phyloP scores from a whole-genome alignment of 2,329 filamentous ascomycete species.

The Pyrenophora tritici-repentis region DNA sequence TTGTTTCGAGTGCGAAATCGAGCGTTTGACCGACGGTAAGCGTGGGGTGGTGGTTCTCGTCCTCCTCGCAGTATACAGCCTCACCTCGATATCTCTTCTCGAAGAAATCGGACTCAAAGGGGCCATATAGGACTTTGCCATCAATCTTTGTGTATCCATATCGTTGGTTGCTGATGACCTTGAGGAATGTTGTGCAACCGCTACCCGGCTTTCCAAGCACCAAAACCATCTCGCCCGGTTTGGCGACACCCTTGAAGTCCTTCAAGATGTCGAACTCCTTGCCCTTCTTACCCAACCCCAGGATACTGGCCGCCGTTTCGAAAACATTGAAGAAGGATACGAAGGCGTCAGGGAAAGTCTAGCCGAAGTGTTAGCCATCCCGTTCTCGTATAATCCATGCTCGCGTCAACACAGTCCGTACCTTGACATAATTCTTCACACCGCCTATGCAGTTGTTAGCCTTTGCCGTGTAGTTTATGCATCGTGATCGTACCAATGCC shows the following conservation, averaged over 20 bases:
- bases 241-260: slow-evolving; percentile 63
- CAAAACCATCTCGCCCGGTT: slow-evolving; percentile 84
- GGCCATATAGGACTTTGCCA: slow-evolving; percentile 78
- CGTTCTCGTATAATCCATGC: slow-evolving; percentile 16
- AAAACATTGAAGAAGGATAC: slow-evolving; percentile 77
- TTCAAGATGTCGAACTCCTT: slow-evolving; percentile 75
- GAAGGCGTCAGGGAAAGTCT: slow-evolving; percentile 79
- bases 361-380: slow-evolving; percentile 15
- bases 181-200: slow-evolving; percentile 61
- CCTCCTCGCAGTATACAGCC: slow-evolving; percentile 83
- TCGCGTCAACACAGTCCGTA: slow-evolving; percentile 12
- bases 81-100: slow-evolving; percentile 75
- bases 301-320: slow-evolving; percentile 64
- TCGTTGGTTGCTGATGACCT: slow-evolving; percentile 60
- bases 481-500: slow-evolving; percentile 61
- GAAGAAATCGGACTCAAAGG: slow-evolving; percentile 73
- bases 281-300: slow-evolving; percentile 70
- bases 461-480: not conserved
- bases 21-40: slow-evolving; percentile 88
- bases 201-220: slow-evolving; percentile 77
- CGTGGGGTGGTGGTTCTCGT: slow-evolving; percentile 83
- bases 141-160: slow-evolving; percentile 64
- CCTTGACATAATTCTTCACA: slow-evolving; percentile 68
- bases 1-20: slow-evolving; percentile 81
- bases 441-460: slow-evolving; percentile 49